Base-by-base conservation (phyloP, 768 basidiomycete species). In the Calocybe gangraenosa region DNA sequence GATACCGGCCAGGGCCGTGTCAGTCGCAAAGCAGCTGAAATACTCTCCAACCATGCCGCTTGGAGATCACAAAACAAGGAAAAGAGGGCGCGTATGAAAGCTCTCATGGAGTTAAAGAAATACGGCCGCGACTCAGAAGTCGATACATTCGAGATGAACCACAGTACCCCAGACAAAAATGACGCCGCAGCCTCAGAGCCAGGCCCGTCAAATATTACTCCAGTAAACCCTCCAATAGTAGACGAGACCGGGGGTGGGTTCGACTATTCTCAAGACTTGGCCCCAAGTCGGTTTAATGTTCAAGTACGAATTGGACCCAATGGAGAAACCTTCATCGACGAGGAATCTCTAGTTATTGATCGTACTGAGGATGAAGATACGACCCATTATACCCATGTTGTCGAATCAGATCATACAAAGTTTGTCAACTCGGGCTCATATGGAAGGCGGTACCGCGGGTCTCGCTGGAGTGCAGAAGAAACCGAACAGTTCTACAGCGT, bases 401-500 rank as follows among this genome's bases (percentile, higher is more conserved):
- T 87, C 42, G 88, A 91, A 61, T 87, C 82, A 0, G 92, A 93
- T 54, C 75, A 81, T 40, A 83, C 82, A 7, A 88, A 88, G 55
- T 93, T 94, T 56, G 79, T 91, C 44, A 95, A 93, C 61, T 87
- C 86, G 15, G 77, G 75, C 18, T 84, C 87, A 1, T 92, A 91
- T 60, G 79, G 84, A 41, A 91, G 82, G 64, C 84, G 85, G 48
- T 80, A 77, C 47, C 77, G 84, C n/a, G 86, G 87, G 8, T 84
- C 84, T 13, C 80, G 91, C 15, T 95, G 93, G 92, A 85, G 81
- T 60, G 78, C 77, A n/a, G 87, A 86, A 49, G 92, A 94, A 63
- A 95, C 92, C 0, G 91, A 92, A 45, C 62, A 83, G 15, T 95
- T 95, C 61, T 95, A 81, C 61, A 75, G 91, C 47, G 92, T 92